phyloP scores from a whole-genome alignment of 2,329 filamentous ascomycete species.

The Stagonosporopsis cucurbitacearum region DNA sequence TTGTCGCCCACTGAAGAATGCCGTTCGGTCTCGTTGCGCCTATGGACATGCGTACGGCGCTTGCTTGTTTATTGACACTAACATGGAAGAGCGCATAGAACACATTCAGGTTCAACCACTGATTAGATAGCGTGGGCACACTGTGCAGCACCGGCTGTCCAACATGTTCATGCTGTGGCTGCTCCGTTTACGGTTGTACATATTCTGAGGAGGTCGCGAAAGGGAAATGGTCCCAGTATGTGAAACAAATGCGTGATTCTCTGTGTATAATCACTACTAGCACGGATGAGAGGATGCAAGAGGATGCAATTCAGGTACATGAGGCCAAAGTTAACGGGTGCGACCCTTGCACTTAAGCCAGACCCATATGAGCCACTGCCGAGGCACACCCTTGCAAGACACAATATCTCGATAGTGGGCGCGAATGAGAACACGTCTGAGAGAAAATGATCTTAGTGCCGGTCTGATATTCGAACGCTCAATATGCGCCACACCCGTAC shows the following conservation, averaged over 20 bases:
- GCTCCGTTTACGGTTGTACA: neutral
- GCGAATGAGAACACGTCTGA: too few relatives aligned
- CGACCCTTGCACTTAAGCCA: neutral
- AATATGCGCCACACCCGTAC: conserved; percentile 15
- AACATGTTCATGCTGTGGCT: neutral
- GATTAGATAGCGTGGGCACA: neutral
- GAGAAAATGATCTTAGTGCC: neutral
- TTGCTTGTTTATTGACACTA: conserved; percentile 9
- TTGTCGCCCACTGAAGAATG: conserved; percentile 15
- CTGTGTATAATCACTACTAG: too few relatives aligned
- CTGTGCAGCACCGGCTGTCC: neutral
- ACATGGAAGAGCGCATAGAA: neutral
- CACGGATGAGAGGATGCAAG: neutral
- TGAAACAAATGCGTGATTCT: neutral
- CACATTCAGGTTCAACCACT: too few relatives aligned
- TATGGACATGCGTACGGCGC: neutral
- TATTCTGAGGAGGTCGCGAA: too few relatives aligned
- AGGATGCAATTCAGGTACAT: neutral
- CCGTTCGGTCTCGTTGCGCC: conserved; percentile 1
- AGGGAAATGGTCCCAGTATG: neutral
- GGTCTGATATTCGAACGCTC: conserved; percentile 6
- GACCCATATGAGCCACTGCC: conserved; percentile 2
- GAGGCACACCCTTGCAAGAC: neutral
- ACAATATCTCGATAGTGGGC: neutral
- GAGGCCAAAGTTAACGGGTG: neutral